Base-by-base conservation (phyloP, 2,329 filamentous ascomycete genomes). In the Myriangium duriaei region DNA sequence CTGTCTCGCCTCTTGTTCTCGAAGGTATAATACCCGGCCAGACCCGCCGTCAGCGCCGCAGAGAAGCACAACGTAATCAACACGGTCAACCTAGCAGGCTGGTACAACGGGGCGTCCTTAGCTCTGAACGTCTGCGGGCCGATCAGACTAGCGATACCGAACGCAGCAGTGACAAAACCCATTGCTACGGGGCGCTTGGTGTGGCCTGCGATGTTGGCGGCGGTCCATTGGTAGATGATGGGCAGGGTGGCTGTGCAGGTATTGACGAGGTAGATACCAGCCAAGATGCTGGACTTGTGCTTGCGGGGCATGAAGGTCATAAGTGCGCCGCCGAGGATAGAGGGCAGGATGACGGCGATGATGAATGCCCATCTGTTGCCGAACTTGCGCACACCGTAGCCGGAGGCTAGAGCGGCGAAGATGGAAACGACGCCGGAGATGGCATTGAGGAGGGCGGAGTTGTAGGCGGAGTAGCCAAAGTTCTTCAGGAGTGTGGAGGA, bases 341-440 rank as follows among this genome's bases (percentile, higher is more conserved):
- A 52, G 2, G 68, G 67, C 28, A 71, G 53, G 33, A 68, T 67
- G 46, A 64, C 68, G 19, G 47, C 54, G 42, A 68, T 54, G 35
- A 68, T 62, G 61, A 65, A 71, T 1, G 63, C 62, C 66, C 65
- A 71, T 30, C 68, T 62, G 41, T 69, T 55, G 3, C 63, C 66
- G 34, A 59, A 53, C 33, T 55, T 55, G 12, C 67, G 64, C 37
- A 69, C 63, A 10, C 65, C 67, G 30, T 41, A 47, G 28, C 67
- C 62, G 29, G 70, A 65, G 14, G 68, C 46, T 1, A 72, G 50
- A 0, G 66, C 68, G 42, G 67, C 66, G 46, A 67, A 60, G 41
- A 73, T 72, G 53, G 63, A 69, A 36, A 72, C 60, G 2, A 58
- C 58, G 7, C 69, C 68, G 2, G 65, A 68, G 2, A 68, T 69